phyloP scores from a whole-genome alignment of 2,329 filamentous ascomycete species.

The Emmonsiellopsis sp. region DNA sequence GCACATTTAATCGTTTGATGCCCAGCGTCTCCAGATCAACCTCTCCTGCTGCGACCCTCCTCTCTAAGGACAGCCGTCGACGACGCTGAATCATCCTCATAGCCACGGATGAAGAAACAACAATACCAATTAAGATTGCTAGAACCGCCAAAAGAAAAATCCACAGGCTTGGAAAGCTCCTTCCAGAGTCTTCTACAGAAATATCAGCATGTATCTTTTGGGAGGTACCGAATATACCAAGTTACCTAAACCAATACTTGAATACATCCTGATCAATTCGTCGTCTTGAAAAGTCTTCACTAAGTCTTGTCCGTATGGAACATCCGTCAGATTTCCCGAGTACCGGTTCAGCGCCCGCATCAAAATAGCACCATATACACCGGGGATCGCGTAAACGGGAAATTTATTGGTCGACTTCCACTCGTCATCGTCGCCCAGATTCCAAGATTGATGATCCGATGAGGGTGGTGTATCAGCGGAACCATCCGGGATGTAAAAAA shows the following conservation, averaged over 20 bases:
- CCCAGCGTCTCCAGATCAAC: constrained; percentile 79
- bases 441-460: constrained; percentile 57
- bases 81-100: constrained; percentile 72
- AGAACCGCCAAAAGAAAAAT: constrained; percentile 63
- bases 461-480: constrained; percentile 54
- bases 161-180: constrained; percentile 63
- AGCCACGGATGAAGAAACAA: constrained; percentile 55
- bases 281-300: constrained; percentile 26
- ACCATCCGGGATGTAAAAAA: constrained; percentile 45
- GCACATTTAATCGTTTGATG: constrained; percentile 72
- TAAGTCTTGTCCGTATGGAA: constrained; percentile 21
- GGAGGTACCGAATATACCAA: constrained; percentile 4
- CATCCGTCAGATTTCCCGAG: constrained; percentile 58
- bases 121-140: constrained; percentile 59
- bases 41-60: constrained; percentile 65
- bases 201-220: no score
- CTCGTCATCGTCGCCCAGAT: constrained; percentile 55
- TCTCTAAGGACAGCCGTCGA: constrained; percentile 57
- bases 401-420: constrained; percentile 66
- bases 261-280: constrained; percentile 43
- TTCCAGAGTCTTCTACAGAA: constrained; percentile 20
- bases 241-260: constrained; percentile 38
- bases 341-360: constrained; percentile 66
- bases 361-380: constrained; percentile 54
- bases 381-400: constrained; percentile 74